Percentiles rank a stretch among this genome's conserved stretches.
phyloP scores from a whole-genome alignment of 2,329 filamentous ascomycete genomes.

The Fusarium chaquense region DNA sequence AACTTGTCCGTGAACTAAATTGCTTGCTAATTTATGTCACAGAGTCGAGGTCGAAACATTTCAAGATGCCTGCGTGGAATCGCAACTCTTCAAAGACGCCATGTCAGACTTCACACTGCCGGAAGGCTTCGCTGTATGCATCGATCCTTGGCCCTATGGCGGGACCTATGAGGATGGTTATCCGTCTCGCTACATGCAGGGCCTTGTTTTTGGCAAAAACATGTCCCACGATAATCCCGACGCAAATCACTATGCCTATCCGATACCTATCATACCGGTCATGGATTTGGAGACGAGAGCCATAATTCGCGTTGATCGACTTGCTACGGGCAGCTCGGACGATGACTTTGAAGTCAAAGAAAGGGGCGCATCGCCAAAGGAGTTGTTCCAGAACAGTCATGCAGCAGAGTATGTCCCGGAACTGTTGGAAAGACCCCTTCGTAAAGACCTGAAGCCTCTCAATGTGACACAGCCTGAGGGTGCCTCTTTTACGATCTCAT shows the following conservation, averaged over 20 bases:
- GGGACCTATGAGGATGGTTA: constrained; percentile 54
- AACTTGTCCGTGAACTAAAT: not conserved
- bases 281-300: constrained; percentile 68
- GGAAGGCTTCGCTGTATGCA: constrained; percentile 57
- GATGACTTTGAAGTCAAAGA: constrained; percentile 58
- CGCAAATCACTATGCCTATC: constrained; percentile 72
- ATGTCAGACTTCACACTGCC: constrained; percentile 44
- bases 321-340: constrained; percentile 61
- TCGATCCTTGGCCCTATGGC: constrained; percentile 77
- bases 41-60: constrained; percentile 43
- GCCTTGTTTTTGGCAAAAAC: constrained; percentile 62
- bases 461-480: constrained; percentile 66
- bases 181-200: constrained; percentile 59
- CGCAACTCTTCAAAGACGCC: constrained; percentile 60
- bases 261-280: constrained; percentile 69
- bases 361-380: constrained; percentile 56
- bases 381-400: constrained; percentile 47
- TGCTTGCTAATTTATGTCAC: not conserved
- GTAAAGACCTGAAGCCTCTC: constrained; percentile 73
- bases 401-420: constrained; percentile 62
- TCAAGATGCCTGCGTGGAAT: constrained; percentile 56
- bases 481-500: constrained; percentile 60
- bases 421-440: constrained; percentile 60
- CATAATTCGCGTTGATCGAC: constrained; percentile 68
- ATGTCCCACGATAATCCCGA: constrained; percentile 60